Conservation (phyloP, 2,329 filamentous ascomycete genomes). For the Xylariales sp. region DNA sequence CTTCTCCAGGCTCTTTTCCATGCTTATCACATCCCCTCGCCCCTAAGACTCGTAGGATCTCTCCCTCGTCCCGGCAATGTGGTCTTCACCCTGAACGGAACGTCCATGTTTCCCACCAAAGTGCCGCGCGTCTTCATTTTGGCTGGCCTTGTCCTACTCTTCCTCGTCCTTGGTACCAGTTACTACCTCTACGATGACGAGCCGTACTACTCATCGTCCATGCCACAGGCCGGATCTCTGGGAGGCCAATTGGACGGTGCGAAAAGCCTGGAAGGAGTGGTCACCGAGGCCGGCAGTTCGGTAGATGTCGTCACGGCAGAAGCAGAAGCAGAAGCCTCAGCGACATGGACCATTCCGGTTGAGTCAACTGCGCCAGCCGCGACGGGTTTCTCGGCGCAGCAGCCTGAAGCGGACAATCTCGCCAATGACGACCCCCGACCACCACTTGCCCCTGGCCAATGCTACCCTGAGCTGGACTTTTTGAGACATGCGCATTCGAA, state of each 20-base stretch:
- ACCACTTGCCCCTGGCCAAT: conserved; percentile 15
- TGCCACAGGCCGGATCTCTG: neutral
- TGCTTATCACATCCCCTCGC: too few species aligned
- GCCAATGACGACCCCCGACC: conserved; percentile 3
- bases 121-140: conserved; percentile 21
- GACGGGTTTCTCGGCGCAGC: neutral
- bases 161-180: conserved; percentile 21
- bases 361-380: neutral
- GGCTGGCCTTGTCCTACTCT: conserved; percentile 17
- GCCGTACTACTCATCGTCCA: conserved; percentile 12
- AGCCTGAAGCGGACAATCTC: neutral
- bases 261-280: neutral
- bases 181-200: conserved; percentile 19
- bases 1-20: too few species aligned
- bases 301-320: neutral
- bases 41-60: too few species aligned
- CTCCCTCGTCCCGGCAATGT: conserved; percentile 9
- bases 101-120: conserved; percentile 20
- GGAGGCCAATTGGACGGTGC: neutral
- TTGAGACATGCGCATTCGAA: conserved; percentile 20
- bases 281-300: neutral
- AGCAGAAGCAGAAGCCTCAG: neutral
- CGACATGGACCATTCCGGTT: neutral
- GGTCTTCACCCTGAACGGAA: conserved; percentile 45
- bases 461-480: conserved; percentile 21